phyloP scores from a whole-genome alignment of 73 alveolate species.

The Paramecium sexaurelia region DNA sequence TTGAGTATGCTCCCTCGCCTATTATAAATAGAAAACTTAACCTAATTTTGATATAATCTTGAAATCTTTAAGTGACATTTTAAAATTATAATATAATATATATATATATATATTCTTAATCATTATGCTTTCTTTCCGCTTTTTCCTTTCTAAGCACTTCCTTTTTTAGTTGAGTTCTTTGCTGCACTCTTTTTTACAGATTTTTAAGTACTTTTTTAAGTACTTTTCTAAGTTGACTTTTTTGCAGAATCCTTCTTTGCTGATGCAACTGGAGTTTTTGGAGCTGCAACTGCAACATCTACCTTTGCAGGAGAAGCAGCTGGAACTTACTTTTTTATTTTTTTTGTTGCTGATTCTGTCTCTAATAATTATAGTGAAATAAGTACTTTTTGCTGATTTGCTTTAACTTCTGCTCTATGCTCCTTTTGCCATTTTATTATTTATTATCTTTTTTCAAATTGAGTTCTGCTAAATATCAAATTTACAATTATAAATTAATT shows the following conservation, averaged over 20 bases:
- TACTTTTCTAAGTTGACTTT: constrained; percentile 7
- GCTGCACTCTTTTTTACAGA: constrained; percentile 19
- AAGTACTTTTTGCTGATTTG: constrained; percentile 56
- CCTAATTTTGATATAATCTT: constrained; percentile 61
- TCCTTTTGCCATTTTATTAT: constrained; percentile 41
- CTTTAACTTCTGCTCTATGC: constrained; percentile 25
- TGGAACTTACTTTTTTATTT: neutral
- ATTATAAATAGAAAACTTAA: neutral
- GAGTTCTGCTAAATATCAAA: neutral
- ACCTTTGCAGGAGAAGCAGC: constrained; percentile 41
- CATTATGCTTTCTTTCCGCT: constrained; percentile 43
- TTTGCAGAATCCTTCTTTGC: constrained; percentile 41
- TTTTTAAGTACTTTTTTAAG: neutral
- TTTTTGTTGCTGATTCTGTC: neutral
- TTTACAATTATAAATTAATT: neutral
- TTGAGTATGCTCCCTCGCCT: constrained; percentile 85
- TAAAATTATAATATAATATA: neutral
- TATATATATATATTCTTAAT: neutral
- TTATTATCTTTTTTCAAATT: neutral
- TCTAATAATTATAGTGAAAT: constrained; percentile 34
- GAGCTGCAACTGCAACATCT: neutral
- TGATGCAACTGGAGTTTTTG: constrained; percentile 57
- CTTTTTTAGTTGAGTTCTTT: constrained; percentile 3
- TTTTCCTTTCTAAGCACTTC: constrained; percentile 2
- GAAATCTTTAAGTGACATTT: constrained; percentile 67